phyloP scores from a whole-genome alignment of 2,329 filamentous ascomycete genomes.

The Beauveria brongniartii region DNA sequence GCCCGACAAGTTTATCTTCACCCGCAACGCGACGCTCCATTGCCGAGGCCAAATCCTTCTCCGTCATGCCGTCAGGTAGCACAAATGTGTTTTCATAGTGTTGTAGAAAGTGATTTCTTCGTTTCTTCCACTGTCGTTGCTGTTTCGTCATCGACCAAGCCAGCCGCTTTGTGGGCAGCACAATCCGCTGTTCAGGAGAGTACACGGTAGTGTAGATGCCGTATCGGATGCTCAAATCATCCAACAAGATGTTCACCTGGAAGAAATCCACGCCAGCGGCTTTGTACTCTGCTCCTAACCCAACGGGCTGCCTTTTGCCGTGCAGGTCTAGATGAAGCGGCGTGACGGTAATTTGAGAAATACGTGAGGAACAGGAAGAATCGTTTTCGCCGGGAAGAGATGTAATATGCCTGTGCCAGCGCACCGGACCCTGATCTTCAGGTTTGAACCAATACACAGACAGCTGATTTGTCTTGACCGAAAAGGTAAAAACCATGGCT shows the following conservation, averaged over 20 bases:
- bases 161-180: slow-evolving; percentile 21
- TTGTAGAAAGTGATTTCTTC: slow-evolving; percentile 21
- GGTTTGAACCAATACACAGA: slow-evolving; percentile 28
- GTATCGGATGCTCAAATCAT: slow-evolving; percentile 35
- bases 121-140: slow-evolving; percentile 21
- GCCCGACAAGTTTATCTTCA: slow-evolving; percentile 15
- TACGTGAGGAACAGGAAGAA: slow-evolving; percentile 1
- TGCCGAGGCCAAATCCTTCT: slow-evolving; percentile 16
- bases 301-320: slow-evolving; percentile 10
- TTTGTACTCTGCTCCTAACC: slow-evolving; percentile 24
- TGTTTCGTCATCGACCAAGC: slow-evolving; percentile 20
- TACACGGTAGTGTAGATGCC: slow-evolving; percentile 25
- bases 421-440: slow-evolving; percentile 19
- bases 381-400: slow-evolving; percentile 17
- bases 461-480: slow-evolving; percentile 23
- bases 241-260: slow-evolving; percentile 35
- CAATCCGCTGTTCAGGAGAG: slow-evolving; percentile 19
- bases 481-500: slow-evolving; percentile 27
- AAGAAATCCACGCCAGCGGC: slow-evolving; percentile 34
- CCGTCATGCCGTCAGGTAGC: slow-evolving; percentile 28
- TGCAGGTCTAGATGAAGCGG: slow-evolving; percentile 18
- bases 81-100: slow-evolving; percentile 26
- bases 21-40: neutral
- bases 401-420: slow-evolving; percentile 30
- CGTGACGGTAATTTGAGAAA: slow-evolving; percentile 22